Percentiles rank a stretch among this genome's conserved stretches.
phyloP scores from a whole-genome alignment of 2,329 filamentous ascomycete species.

The Drechslerella coelobrocha region DNA sequence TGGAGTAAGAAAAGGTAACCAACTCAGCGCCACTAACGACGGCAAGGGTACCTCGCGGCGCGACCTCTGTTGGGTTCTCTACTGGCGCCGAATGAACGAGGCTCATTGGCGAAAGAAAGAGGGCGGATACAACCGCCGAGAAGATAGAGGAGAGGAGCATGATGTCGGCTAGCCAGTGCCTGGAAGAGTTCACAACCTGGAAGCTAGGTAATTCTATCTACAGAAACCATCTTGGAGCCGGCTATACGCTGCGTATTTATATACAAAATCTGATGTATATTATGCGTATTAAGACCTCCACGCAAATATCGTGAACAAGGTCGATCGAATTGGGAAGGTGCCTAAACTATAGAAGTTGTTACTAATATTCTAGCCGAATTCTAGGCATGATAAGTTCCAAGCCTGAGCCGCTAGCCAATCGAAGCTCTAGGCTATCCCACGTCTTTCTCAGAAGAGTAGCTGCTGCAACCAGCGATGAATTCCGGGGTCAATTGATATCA shows the following conservation, averaged over 20 bases:
- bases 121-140: slow-evolving; percentile 15
- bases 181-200: neutral
- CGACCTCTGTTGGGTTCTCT: neutral
- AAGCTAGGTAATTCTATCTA: too few species aligned
- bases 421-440: neutral
- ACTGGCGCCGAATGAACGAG: slow-evolving; percentile 8
- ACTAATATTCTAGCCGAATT: neutral
- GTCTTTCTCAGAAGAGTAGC: neutral
- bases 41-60: slow-evolving; percentile 1
- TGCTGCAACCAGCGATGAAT: neutral
- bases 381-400: neutral
- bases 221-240: neutral
- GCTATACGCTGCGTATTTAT: neutral
- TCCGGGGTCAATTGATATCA: neutral
- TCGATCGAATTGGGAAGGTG: neutral
- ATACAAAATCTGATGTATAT: neutral
- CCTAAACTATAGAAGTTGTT: neutral
- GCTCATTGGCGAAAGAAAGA: slow-evolving; percentile 3
- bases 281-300: neutral
- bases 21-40: slow-evolving; percentile 2
- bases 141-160: slow-evolving; percentile 26
- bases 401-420: neutral
- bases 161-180: neutral
- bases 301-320: neutral
- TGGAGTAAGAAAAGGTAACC: slow-evolving; percentile 58